These are phyloP conservation scores for Trichoderma brevicompactum DNA, from an alignment of 2,329 filamentous ascomycete species.

Conservation along the genomic window DNA sequence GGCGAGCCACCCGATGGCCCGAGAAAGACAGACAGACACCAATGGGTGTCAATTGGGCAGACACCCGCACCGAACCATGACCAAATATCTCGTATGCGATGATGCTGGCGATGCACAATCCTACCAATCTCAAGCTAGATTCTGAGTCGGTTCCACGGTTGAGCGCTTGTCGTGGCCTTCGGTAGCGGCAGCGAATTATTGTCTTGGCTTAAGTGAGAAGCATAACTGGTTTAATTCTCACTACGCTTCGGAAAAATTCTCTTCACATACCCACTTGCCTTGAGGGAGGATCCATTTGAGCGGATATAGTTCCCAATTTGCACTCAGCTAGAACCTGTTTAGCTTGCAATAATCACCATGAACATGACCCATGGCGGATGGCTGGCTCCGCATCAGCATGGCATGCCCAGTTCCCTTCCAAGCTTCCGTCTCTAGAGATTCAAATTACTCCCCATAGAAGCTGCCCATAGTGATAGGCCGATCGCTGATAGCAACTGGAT, in stretches of 20 bases:
- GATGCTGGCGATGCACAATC: not conserved
- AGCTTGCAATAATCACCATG: not conserved
- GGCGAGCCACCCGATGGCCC: slow-evolving; percentile 20
- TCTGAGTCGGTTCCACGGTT: not conserved
- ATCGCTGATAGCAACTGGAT: not conserved
- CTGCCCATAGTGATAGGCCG: not conserved
- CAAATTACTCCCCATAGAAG: not conserved
- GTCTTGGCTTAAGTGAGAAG: not conserved
- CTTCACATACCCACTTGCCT: not conserved
- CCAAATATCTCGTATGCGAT: slow-evolving; percentile 11
- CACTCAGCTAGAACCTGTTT: not conserved
- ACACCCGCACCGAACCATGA: not conserved
- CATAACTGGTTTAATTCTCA: not conserved
- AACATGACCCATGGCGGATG: not conserved
- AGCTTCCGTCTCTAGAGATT: not conserved
- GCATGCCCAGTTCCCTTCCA: not conserved
- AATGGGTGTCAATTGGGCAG: slow-evolving; percentile 12
- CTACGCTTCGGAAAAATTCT: slow-evolving; percentile 1
- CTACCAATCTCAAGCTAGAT: not conserved
- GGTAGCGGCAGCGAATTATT: not conserved
- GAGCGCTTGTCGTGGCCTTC: not conserved
- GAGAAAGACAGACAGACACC: not conserved
- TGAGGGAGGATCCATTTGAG: not conserved
- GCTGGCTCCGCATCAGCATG: not conserved
- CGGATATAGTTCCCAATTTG: not conserved